Conservation (phyloP, 2,329 filamentous ascomycete genomes). For the Colletotrichum salicis region DNA sequence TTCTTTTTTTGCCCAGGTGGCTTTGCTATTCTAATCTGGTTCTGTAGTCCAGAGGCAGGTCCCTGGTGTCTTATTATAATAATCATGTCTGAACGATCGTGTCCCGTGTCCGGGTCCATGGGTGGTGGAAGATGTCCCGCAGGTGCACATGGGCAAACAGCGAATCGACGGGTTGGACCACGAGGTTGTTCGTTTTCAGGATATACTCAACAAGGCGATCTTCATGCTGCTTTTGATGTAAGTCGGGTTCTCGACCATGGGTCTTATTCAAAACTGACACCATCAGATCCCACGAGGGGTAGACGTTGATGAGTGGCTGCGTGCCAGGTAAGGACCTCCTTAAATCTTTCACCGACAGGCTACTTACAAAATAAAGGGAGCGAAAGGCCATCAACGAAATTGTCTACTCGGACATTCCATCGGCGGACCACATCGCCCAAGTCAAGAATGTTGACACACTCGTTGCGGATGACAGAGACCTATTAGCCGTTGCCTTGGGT, state of each 20-base stretch:
- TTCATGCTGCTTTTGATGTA: conserved; percentile 50
- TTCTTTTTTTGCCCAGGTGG: conserved; percentile 21
- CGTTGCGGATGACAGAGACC: conserved; percentile 58
- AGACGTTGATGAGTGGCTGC: conserved; percentile 57
- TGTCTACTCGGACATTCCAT: conserved; percentile 56
- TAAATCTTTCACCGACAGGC: conserved; percentile 2
- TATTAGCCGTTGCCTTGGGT: conserved; percentile 63
- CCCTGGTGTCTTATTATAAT: conserved; percentile 21
- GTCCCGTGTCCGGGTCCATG: conserved; percentile 45
- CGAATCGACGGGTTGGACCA: conserved; percentile 39
- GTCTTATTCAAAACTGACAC: conserved; percentile 28
- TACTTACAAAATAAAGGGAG: conserved; percentile 45
- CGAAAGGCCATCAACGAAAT: conserved; percentile 60
- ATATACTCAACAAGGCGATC: conserved; percentile 43
- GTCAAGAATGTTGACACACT: conserved; percentile 60
- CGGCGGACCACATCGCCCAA: conserved; percentile 49
- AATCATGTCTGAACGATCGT: conserved; percentile 46
- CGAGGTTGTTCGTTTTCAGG: conserved; percentile 47
- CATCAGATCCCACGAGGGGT: conserved; percentile 56
- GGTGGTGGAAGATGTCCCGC: conserved; percentile 41
- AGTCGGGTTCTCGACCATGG: conserved; percentile 11
- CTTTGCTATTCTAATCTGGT: conserved; percentile 14
- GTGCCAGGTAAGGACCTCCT: conserved; percentile 47
- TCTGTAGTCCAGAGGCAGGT: conserved; percentile 26
- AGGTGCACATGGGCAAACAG: conserved; percentile 5